A percentile compares a stretch with the other conserved stretches of the same genome.
Conservation (phyloP, 352 stramenopile genomes). For the Phytophthora tentaculata region DNA sequence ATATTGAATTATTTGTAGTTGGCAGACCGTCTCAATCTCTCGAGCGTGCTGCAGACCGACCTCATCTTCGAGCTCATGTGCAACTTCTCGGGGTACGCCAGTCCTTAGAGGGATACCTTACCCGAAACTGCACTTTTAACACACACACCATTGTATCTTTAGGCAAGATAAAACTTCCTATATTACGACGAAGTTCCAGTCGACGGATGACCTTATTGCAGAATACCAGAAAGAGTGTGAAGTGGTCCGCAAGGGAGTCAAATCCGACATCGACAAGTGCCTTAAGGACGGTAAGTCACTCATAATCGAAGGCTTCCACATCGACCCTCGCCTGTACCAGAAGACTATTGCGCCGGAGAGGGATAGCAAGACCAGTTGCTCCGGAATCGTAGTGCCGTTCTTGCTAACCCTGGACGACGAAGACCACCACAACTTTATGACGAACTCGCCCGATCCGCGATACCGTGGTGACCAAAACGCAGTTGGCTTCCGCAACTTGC, state of each 20-base stretch:
- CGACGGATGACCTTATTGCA: constrained; percentile 61
- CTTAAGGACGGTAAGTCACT: constrained; percentile 91
- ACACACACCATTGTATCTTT: neutral
- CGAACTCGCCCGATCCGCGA: constrained; percentile 80
- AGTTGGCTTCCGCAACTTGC: constrained; percentile 76
- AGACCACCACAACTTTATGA: constrained; percentile 83
- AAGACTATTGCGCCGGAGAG: constrained; percentile 56
- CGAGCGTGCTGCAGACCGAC: constrained; percentile 86
- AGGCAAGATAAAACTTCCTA: constrained; percentile 76
- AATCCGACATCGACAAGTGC: constrained; percentile 89
- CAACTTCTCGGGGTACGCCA: constrained; percentile 84
- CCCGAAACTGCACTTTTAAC: constrained; percentile 1
- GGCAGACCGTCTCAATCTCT: constrained; percentile 86
- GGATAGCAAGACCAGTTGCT: constrained; percentile 40
- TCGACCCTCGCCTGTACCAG: constrained; percentile 88
- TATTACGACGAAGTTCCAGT: constrained; percentile 62
- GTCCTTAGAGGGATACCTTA: neutral
- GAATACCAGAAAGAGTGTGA: constrained; percentile 84
- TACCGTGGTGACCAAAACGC: constrained; percentile 67
- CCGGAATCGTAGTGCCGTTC: constrained; percentile 86
- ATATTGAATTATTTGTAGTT: constrained; percentile 43
- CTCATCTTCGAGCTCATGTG: constrained; percentile 92
- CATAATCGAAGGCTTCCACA: constrained; percentile 88
- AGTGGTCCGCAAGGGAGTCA: constrained; percentile 83
- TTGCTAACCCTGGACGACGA: constrained; percentile 68